Evolutionary conservation across 2,329 filamentous ascomycete species (phyloP).

Genomic region (Ilyonectria robusta): DNA sequence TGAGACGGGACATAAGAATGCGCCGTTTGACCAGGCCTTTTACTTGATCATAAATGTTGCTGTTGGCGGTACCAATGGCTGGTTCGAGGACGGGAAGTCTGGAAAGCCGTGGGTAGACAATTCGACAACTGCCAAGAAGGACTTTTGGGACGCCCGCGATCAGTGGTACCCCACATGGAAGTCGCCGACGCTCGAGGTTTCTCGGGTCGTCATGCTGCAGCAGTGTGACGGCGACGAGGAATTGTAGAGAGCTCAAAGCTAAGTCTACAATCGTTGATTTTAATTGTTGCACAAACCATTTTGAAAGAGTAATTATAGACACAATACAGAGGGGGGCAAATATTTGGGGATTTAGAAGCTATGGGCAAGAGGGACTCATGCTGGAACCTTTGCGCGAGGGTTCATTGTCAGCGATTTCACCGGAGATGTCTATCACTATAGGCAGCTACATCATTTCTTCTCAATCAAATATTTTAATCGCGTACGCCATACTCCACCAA

Average conservation of each 20-base stretch:
- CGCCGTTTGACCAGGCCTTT: constrained; percentile 83
- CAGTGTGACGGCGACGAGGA: constrained; percentile 75
- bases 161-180: constrained; percentile 81
- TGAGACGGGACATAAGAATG: constrained; percentile 70
- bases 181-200: constrained; percentile 76
- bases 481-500: too few species aligned
- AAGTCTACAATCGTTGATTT: not conserved
- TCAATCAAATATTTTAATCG: too few species aligned
- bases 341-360: not conserved
- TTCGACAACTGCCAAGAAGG: constrained; percentile 75
- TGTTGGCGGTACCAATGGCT: constrained; percentile 85
- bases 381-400: not conserved
- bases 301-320: not conserved
- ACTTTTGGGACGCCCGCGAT: constrained; percentile 81
- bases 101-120: constrained; percentile 86
- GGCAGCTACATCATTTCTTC: too few species aligned
- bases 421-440: too few species aligned
- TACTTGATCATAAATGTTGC: constrained; percentile 83
- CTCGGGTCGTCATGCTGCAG: constrained; percentile 79
- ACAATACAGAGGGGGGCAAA: not conserved
- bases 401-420: not conserved
- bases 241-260: constrained; percentile 48
- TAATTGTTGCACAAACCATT: not conserved
- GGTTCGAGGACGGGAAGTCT: constrained; percentile 81
- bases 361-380: not conserved